Percentiles rank a stretch among this genome's conserved stretches.
Evolutionary conservation across 805 yeast species (phyloP).

Genomic region (Tanozyma kutaoensis): DNA sequence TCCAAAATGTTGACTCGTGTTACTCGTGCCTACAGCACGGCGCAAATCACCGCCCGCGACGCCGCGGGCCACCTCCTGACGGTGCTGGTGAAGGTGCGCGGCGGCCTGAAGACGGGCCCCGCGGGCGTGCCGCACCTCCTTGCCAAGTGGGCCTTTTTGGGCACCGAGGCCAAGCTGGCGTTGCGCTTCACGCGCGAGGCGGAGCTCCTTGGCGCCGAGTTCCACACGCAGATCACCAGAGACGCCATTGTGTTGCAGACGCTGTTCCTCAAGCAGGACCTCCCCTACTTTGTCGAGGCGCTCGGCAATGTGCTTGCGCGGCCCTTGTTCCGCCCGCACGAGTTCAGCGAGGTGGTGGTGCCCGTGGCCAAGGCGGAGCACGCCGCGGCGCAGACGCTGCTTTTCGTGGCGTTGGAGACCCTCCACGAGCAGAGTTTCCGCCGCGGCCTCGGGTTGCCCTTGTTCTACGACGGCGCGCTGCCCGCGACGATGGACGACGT

Average conservation of each 20-base stretch:
- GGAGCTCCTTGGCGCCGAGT: conserved; percentile 82
- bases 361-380: conserved; percentile 66
- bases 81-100: conserved; percentile 65
- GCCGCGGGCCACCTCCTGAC: conserved; percentile 58
- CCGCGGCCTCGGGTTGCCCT: conserved; percentile 76
- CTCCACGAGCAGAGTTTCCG: conserved; percentile 76
- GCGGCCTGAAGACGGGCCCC: conserved; percentile 63
- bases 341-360: conserved; percentile 65
- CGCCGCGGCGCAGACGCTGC: conserved; percentile 36
- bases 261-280: conserved; percentile 70
- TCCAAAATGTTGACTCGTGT: conserved; percentile 26
- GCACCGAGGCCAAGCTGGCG: conserved; percentile 74
- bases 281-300: conserved; percentile 85
- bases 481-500: conserved; percentile 49
- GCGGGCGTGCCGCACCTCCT: conserved; percentile 83
- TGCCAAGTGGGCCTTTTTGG: conserved; percentile 72
- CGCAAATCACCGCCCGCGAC: conserved; percentile 41
- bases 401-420: conserved; percentile 57
- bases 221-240: conserved; percentile 61
- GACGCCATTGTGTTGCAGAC: conserved; percentile 75
- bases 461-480: conserved; percentile 56
- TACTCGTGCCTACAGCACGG: conserved; percentile 30
- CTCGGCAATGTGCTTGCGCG: conserved; percentile 61
- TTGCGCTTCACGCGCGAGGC: conserved; percentile 89
- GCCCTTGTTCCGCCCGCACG: conserved; percentile 72